These are phyloP conservation scores for Urtica urens DNA, from an alignment of 306 rosid species.

Conservation along the genomic window DNA sequence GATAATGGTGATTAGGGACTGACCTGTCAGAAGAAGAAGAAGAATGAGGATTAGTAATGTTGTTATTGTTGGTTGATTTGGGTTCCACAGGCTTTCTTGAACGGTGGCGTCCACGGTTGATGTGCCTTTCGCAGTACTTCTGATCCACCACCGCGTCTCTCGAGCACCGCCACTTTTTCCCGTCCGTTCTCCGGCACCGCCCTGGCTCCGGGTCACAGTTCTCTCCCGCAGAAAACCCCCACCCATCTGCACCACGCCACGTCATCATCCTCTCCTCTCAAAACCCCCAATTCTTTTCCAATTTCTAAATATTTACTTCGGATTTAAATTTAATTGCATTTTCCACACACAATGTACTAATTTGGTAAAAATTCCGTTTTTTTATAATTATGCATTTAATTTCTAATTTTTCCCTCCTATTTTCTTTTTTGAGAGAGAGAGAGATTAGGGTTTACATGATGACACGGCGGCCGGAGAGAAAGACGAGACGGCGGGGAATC, in stretches of 20 bases:
- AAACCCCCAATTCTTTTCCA: no score
- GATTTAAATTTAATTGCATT: no score
- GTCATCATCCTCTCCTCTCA: no score
- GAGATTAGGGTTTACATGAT: conserved; percentile 25
- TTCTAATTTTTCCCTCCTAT: no score
- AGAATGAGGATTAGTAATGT: conserved; percentile 9
- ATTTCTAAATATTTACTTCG: no score
- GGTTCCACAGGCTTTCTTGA: conserved; percentile 66
- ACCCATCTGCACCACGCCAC: conserved; percentile 22
- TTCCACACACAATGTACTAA: no score
- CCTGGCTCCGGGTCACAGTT: conserved; percentile 46
- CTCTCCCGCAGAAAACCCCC: conserved; percentile 42
- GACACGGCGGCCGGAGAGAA: conserved; percentile 21
- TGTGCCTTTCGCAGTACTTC: conserved; percentile 51
- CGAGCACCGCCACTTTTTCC: conserved; percentile 59
- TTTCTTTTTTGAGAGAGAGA: no score
- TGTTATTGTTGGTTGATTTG: conserved; percentile 29
- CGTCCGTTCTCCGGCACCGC: conserved; percentile 54
- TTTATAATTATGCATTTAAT: no score
- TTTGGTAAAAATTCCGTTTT: no score
- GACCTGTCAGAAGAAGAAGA: conserved; percentile 13
- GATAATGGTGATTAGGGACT: conserved; percentile 17
- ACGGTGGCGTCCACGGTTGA: conserved; percentile 61
- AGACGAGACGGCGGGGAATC: conserved; percentile 22
- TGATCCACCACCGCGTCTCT: conserved; percentile 50